phyloP scores from a whole-genome alignment of 768 basidiomycete genomes.

The Suillus lakei region DNA sequence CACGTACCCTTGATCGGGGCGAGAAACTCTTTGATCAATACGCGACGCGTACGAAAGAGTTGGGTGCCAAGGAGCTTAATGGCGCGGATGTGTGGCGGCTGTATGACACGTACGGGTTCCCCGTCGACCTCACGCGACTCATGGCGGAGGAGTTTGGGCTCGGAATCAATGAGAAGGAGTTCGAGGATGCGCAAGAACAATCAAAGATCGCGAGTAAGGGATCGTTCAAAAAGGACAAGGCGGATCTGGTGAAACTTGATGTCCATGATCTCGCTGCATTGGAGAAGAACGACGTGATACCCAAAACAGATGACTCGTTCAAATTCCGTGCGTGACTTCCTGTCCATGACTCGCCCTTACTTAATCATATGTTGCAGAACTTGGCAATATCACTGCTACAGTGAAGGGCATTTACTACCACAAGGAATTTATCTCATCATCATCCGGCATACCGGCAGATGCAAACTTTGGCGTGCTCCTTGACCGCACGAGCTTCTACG shows the following conservation, averaged over 20 bases:
- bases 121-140: conserved; percentile 91
- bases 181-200: conserved; percentile 84
- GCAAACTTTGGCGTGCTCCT: conserved; percentile 84
- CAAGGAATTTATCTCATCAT: conserved; percentile 74
- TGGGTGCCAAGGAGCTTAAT: conserved; percentile 66
- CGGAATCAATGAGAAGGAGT: conserved; percentile 83
- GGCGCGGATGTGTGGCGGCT: conserved; percentile 97
- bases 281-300: conserved; percentile 75
- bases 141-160: conserved; percentile 96
- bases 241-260: conserved; percentile 84
- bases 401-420: conserved; percentile 87
- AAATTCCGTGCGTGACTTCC: conserved; percentile 77
- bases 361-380: conserved; percentile 47
- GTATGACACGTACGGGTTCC: conserved; percentile 99
- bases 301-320: conserved; percentile 90
- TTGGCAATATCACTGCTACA: conserved; percentile 75
- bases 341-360: background rate
- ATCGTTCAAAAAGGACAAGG: conserved; percentile 68
- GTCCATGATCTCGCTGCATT: conserved; percentile 92
- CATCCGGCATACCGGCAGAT: conserved; percentile 65
- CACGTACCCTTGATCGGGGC: conserved; percentile 95
- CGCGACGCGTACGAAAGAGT: conserved; percentile 66
- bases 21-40: conserved; percentile 95
- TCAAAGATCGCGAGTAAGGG: conserved; percentile 94
- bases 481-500: conserved; percentile 94